Conservation (phyloP, 106 monocot species). For the Posidonia australis region DNA sequence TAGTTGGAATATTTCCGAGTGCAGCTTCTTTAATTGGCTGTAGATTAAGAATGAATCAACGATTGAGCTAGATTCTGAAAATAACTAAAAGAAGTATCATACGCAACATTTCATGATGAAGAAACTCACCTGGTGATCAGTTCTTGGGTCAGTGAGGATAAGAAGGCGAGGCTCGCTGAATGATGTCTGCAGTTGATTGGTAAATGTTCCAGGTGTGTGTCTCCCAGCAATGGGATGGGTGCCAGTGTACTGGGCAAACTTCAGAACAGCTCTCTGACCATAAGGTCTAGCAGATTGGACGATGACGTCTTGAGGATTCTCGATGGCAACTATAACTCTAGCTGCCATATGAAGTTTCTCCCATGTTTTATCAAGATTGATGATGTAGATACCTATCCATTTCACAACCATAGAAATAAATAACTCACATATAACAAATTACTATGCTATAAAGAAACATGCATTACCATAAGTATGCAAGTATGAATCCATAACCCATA, state of each 20-base stretch:
- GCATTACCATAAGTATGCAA: too few relatives aligned
- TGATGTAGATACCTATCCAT: constrained; percentile 38
- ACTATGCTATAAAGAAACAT: too few relatives aligned
- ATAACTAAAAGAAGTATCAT: neutral
- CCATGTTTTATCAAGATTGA: constrained; percentile 52
- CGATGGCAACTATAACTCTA: constrained; percentile 52
- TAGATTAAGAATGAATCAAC: neutral
- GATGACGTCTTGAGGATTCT: constrained; percentile 71
- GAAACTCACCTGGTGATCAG: constrained; percentile 71
- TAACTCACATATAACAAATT: neutral
- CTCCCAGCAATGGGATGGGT: constrained; percentile 89
- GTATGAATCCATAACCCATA: too few relatives aligned
- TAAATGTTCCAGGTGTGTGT: constrained; percentile 90
- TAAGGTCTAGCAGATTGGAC: constrained; percentile 87
- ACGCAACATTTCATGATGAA: too few relatives aligned
- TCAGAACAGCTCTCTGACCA: constrained; percentile 83
- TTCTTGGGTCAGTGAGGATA: constrained; percentile 85
- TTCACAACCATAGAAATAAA: neutral
- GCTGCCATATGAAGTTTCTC: constrained; percentile 52
- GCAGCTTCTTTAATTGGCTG: constrained; percentile 93
- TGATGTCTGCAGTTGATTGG: constrained; percentile 79
- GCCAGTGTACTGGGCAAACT: constrained; percentile 83
- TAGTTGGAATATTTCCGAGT: constrained; percentile 82
- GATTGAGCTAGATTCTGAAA: neutral
- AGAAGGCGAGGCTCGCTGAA: constrained; percentile 84